Percentiles rank a stretch among this genome's conserved stretches.
Evolutionary conservation across 495 filamentous ascomycete genomes (phyloP).

Genomic region (Penicillium maclennaniae): DNA sequence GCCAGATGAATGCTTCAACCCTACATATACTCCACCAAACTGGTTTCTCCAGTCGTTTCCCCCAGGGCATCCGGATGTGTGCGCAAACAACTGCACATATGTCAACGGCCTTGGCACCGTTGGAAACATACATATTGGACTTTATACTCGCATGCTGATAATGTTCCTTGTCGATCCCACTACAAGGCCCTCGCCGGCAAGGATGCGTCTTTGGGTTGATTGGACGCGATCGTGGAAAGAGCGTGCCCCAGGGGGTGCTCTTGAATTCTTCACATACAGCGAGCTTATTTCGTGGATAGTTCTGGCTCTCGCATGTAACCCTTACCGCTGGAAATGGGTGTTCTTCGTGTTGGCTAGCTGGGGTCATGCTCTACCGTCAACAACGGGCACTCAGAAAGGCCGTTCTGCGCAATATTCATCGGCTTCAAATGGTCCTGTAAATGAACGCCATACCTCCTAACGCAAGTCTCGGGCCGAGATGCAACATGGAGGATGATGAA

Average conservation of each 20-base stretch:
- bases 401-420: too few species aligned
- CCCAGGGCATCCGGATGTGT: constrained; percentile 54
- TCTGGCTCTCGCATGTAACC: constrained; percentile 73
- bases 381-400: too few species aligned
- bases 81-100: constrained; percentile 81
- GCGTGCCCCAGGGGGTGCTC: constrained; percentile 63
- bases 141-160: constrained; percentile 78
- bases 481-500: too few species aligned
- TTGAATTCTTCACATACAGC: constrained; percentile 85
- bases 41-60: constrained; percentile 89
- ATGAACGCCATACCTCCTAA: too few species aligned
- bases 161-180: constrained; percentile 82
- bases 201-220: constrained; percentile 85
- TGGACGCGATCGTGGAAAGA: constrained; percentile 73
- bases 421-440: too few species aligned
- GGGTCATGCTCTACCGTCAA: constrained; percentile 58
- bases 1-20: constrained; percentile 64
- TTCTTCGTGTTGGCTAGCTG: constrained; percentile 77
- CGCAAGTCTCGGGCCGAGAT: too few species aligned
- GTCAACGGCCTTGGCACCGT: constrained; percentile 74
- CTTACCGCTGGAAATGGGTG: constrained; percentile 73
- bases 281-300: constrained; percentile 83
- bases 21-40: constrained; percentile 72
- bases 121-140: constrained; percentile 83
- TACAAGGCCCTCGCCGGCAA: constrained; percentile 61